Base-by-base conservation (phyloP, 176 grass and related monocot species). In the Rhynchospora tenuis region DNA sequence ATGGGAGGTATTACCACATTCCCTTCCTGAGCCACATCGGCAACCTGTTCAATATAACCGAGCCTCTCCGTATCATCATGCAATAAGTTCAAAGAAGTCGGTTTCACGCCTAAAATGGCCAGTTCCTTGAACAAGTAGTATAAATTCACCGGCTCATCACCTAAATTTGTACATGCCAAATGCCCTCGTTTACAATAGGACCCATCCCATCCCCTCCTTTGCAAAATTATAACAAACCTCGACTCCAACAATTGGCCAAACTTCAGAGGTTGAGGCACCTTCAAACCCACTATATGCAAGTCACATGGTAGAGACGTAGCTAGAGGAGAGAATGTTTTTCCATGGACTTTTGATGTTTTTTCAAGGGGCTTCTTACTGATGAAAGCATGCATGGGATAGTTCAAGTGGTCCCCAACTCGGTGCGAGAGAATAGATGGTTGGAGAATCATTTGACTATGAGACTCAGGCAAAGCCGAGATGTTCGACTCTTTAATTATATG, bases 71-170 rank as follows among this genome's bases (percentile, higher is more conserved):
- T 72, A 60, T 98, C 96, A 83, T 98, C 93, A 56, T 95, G 89
- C 29, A 93, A 87, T 81, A 98, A 91, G 85, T 98, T 98, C 88
- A 98, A 88, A 29, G 96, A 95, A 80, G 92, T 98, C n/a, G 93
- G 89, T 80, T 93, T 98, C 81, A 93, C 96, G 76, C 90, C 88
- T 64, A 87, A 69, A 81, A 89, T 86, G 0, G 79, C 79, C 10
- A 98, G 83, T 63, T 98, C 93, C 86, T 98, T 98, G 84, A 98
- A 98, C 90, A 98, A 90, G 64, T 98, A 94, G 22, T 95, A 98
- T 12, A 98, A 86, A 86, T 95, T 98, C 44, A 98, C 93, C 56
- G 84, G 62, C 71, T 98, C 91, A 62, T 98, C 88, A 1, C 70
- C 91, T 55, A 93, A 58, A 78, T 72, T 98, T 38, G 87, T 90